phyloP scores from a whole-genome alignment of 1,139 yeast species.

The Saccharomyces hybrid region DNA sequence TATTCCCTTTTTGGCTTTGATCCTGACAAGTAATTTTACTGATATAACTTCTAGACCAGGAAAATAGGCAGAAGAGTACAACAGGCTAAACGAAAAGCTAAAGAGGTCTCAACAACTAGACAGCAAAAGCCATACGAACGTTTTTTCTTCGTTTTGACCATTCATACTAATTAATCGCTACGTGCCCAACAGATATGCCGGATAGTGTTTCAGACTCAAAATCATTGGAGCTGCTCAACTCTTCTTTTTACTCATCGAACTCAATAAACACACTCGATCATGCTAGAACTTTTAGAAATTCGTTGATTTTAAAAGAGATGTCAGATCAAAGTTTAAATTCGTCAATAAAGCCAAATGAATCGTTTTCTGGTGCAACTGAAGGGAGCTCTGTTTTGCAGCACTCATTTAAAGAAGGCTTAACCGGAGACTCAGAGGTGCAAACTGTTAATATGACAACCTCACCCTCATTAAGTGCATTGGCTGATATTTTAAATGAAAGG shows the following conservation, averaged over 20 bases:
- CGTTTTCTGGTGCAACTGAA: neutral
- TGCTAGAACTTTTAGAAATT: slow-evolving; percentile 42
- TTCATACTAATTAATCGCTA: neutral
- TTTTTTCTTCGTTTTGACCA: too few relatives aligned
- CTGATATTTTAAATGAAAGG: slow-evolving; percentile 34
- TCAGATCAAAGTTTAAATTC: slow-evolving; percentile 16
- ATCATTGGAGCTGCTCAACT: slow-evolving; percentile 10
- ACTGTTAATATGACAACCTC: slow-evolving; percentile 38
- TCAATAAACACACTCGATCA: slow-evolving; percentile 36
- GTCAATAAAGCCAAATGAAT: slow-evolving; percentile 6
- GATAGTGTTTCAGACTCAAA: neutral
- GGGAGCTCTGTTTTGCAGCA: neutral
- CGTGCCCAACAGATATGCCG: neutral
- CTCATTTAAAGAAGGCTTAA: neutral
- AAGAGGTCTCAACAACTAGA: neutral
- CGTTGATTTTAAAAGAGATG: slow-evolving; percentile 36
- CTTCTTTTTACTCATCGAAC: slow-evolving; percentile 30
- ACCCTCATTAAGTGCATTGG: slow-evolving; percentile 37
- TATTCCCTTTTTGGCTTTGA: neutral
- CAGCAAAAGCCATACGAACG: neutral
- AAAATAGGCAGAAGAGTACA: too few relatives aligned
- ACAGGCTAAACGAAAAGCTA: neutral
- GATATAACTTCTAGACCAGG: neutral
- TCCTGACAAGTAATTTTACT: neutral
- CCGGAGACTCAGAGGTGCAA: slow-evolving; percentile 13